Percentiles rank a stretch among this genome's conserved stretches.
phyloP scores from a whole-genome alignment of 768 basidiomycete species.

The Tricholomella constricta region DNA sequence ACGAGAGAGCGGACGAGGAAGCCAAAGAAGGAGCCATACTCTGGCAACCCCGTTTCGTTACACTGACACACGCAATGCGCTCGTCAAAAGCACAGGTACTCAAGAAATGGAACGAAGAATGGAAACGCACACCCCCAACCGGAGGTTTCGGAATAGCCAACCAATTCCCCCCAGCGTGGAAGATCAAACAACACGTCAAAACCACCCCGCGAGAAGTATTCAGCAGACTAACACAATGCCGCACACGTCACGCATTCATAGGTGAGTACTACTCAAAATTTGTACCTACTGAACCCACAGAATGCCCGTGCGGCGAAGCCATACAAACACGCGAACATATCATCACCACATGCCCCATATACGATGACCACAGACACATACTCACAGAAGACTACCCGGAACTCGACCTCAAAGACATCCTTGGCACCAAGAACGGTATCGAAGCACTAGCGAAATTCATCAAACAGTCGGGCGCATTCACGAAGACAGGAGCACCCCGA shows the following conservation, averaged over 20 bases:
- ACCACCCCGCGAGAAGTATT: slow-evolving; percentile 15
- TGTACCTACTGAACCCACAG: slow-evolving; percentile 16
- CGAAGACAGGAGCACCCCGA: slow-evolving; percentile 4
- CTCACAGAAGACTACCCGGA: slow-evolving; percentile 5
- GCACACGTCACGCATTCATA: slow-evolving; percentile 27
- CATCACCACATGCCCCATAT: slow-evolving; percentile 20
- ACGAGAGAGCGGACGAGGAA: neutral
- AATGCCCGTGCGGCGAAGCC: slow-evolving; percentile 27
- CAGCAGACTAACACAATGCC: slow-evolving; percentile 21
- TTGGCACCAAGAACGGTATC: slow-evolving; percentile 23
- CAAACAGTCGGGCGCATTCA: slow-evolving; percentile 19
- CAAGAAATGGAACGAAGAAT: neutral
- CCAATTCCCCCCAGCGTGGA: neutral
- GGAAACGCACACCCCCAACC: neutral
- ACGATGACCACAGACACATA: slow-evolving; percentile 16
- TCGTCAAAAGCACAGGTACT: neutral
- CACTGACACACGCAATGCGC: neutral
- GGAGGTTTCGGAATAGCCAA: neutral
- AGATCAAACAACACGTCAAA: neutral
- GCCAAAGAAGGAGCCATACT: neutral
- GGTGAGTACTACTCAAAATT: slow-evolving; percentile 19
- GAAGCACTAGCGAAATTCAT: slow-evolving; percentile 22
- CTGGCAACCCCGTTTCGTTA: neutral
- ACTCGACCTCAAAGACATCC: slow-evolving; percentile 18
- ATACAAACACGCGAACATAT: slow-evolving; percentile 27